phyloP scores from a whole-genome alignment of 1,284 basidiomycete species.

The Porodaedalea pini region DNA sequence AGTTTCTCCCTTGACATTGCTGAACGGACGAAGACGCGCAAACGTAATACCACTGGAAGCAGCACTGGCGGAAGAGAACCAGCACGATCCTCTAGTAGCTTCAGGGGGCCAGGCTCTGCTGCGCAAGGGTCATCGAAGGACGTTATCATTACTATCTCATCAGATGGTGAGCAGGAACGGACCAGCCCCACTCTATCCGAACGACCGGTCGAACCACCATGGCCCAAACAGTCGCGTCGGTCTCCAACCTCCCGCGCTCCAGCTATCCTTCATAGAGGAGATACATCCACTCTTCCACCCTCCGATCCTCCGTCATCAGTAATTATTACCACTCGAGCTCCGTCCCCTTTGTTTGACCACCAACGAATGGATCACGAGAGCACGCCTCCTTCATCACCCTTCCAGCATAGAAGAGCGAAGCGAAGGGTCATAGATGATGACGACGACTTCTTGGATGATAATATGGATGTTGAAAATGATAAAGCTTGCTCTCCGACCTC shows the following conservation, averaged over 20 bases:
- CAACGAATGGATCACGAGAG: slow-evolving; percentile 4
- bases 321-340: slow-evolving; percentile 18
- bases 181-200: no score
- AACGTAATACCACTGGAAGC: neutral
- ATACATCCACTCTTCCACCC: slow-evolving; percentile 32
- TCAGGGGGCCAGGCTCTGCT: neutral
- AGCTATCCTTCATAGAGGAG: slow-evolving; percentile 28
- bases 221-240: neutral
- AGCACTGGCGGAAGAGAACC: slow-evolving; percentile 20
- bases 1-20: slow-evolving; percentile 36
- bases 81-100: neutral
- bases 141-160: neutral
- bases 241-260: slow-evolving; percentile 15
- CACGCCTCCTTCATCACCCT: slow-evolving; percentile 30
- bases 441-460: slow-evolving; percentile 21
- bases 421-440: neutral
- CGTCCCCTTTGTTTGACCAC: slow-evolving; percentile 24
- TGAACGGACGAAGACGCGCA: slow-evolving; percentile 44
- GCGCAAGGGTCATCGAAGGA: neutral
- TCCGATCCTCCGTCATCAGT: slow-evolving; percentile 28
- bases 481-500: slow-evolving; percentile 19
- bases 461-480: slow-evolving; percentile 14
- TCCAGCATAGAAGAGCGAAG: slow-evolving; percentile 28
- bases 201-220: neutral
- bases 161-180: neutral